A percentile compares a stretch with the other conserved stretches of the same genome.
These are phyloP conservation scores for Blastobotrys petasosporus DNA, from an alignment of 1,139 yeast genomes.

Conservation along the genomic window DNA sequence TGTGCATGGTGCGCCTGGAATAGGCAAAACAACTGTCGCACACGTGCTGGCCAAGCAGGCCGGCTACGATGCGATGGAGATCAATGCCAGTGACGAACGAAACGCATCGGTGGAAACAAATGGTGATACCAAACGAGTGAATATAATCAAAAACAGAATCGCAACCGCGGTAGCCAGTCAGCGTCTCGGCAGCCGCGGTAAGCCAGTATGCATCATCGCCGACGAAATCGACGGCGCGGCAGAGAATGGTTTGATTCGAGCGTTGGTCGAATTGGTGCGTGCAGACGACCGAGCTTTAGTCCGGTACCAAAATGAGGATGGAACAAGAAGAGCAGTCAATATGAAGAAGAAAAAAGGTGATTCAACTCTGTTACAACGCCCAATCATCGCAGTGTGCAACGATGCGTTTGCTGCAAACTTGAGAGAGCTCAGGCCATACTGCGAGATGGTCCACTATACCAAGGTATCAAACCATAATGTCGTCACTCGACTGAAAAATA, in stretches of 20 bases:
- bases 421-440: constrained; percentile 64
- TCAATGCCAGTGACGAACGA: constrained; percentile 86
- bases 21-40: constrained; percentile 90
- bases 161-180: constrained; percentile 63
- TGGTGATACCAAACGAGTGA: constrained; percentile 12
- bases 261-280: constrained; percentile 53
- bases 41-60: constrained; percentile 78
- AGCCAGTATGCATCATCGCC: constrained; percentile 73
- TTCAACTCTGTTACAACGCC: constrained; percentile 56
- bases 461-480: constrained; percentile 51
- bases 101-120: constrained; percentile 36
- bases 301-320: constrained; percentile 12
- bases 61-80: constrained; percentile 75
- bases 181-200: constrained; percentile 45
- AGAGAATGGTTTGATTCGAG: constrained; percentile 73
- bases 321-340: constrained; percentile 17
- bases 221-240: constrained; percentile 92
- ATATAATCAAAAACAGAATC: constrained; percentile 54
- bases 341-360: constrained; percentile 28
- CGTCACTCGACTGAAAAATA: constrained; percentile 43
- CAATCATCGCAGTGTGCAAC: constrained; percentile 89
- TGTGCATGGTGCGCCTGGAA: constrained; percentile 89
- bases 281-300: constrained; percentile 49
- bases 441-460: constrained; percentile 65
- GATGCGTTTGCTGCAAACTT: constrained; percentile 70